These are phyloP conservation scores for Ceratobasidium theobromae DNA, from an alignment of 1,284 basidiomycete genomes.

Conservation along the genomic window DNA sequence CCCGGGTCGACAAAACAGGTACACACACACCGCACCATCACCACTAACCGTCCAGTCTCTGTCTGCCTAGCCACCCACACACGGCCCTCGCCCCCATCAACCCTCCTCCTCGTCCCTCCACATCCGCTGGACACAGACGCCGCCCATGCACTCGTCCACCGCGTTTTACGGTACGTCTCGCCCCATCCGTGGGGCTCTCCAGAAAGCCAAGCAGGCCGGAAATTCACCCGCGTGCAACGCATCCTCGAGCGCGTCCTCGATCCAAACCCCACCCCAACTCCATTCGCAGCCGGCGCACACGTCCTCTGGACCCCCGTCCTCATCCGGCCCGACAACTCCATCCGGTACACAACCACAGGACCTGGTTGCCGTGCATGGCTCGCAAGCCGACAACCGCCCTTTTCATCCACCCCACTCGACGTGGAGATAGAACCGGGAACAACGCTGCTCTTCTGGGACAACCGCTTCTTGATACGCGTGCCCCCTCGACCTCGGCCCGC, in stretches of 20 bases:
- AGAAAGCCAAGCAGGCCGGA: conserved; percentile 58
- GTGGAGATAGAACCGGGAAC: neutral
- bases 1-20: conserved; percentile 27
- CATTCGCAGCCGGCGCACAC: conserved; percentile 55
- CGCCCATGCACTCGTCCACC: conserved; percentile 54
- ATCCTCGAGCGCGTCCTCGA: conserved; percentile 54
- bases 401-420: neutral
- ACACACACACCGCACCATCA: neutral
- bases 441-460: conserved; percentile 7
- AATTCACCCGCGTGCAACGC: conserved; percentile 48
- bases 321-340: conserved; percentile 34
- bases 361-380: neutral
- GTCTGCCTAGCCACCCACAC: too few species aligned
- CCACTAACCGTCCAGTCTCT: too few species aligned
- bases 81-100: conserved; percentile 53
- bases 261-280: neutral
- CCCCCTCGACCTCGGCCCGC: neutral
- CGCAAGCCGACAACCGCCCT: conserved; percentile 11
- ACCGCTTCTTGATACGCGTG: conserved; percentile 10
- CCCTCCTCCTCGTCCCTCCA: conserved; percentile 50
- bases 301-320: conserved; percentile 62
- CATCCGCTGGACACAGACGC: conserved; percentile 37
- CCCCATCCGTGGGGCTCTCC: conserved; percentile 71
- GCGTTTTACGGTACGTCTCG: conserved; percentile 67
- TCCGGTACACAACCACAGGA: conserved; percentile 3